Evolutionary conservation across 1,139 yeast genomes (phyloP), one percentile per base, ranked within the genome.

Genomic region (Keqinozyma sinolaborantium): DNA sequence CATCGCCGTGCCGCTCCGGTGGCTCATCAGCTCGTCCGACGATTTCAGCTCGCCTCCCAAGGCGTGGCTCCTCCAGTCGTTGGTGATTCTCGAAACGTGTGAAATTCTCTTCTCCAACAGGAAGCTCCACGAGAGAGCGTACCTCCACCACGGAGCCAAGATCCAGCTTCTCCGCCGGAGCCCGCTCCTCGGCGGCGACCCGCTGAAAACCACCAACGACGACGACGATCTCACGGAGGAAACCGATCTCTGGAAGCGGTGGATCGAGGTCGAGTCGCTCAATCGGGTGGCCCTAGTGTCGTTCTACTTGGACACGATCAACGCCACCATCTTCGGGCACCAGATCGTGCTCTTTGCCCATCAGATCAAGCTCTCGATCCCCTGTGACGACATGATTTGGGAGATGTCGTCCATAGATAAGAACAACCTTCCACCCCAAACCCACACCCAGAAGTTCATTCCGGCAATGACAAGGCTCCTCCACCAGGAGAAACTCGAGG

Each of bases 91-190:
- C 16, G 85, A 79, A 45, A 63, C 69, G 10, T 76, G 68, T 48
- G 88, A 82, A 46, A 67, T 74, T 39, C 27, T 28, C 14, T 28
- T 26, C 24, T 50, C 74, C 30, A 55, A 65, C 40, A 55, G 80
- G 32, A 53, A 80, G 9, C 16, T 24, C 14, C 34, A 31, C 15
- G 34, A 26, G 46, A 53, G 88, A 25, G 80, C 81, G 0, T 79
- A 73, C 41, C 59, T 81, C 7, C 85, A 81, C 44, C 85, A 79
- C 47, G 85, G 83, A 3, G 72, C 83, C 0, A 75, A 81, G 1
- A 70, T 79, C 20, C 87, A 81, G 50, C 52, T 81, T 26, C 54
- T 81, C 27, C 58, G 85, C 36, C 61, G 87, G 42, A 75, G 80
- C 6, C 80, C 86, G 0, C 69, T 77, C 1, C 48, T 80, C 21